Base-by-base conservation (phyloP, 495 filamentous ascomycete species). In the Neurospora sp. region DNA sequence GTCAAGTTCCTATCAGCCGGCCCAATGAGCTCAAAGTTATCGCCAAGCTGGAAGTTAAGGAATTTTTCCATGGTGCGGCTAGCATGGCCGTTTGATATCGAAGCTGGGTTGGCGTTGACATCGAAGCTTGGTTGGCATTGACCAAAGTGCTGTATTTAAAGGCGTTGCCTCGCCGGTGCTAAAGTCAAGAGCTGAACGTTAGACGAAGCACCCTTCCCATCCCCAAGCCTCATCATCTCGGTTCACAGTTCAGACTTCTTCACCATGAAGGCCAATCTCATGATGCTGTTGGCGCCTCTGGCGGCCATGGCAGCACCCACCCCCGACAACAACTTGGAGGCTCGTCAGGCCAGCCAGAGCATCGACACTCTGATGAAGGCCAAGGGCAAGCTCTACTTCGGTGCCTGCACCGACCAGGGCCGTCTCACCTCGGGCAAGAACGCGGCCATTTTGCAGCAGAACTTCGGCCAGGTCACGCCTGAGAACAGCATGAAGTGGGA, bases 401-500 rank as follows among this genome's bases (percentile, higher is more conserved):
- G 89, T 73, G 82, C 84, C 69, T 83, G 80, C 77, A 79, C 86
- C 20, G 89, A 91, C 78, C 84, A 86, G 74, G 82, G 82, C 78
- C 84, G 82, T 12, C 83, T 91, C 2, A 79, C 76, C 71, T 74
- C 78, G 12, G 88, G 81, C 74, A 81, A 83, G 73, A 86, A 87
- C 71, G 85, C 86, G 16, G 85, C 82, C 69, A 83, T 90, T 78
- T 83, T 91, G 75, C 82, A 86, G 73, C 81, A 85, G 46, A 83
- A 90, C 77, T 91, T 92, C 73, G 89, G 89, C 40, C 83, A 85
- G 74, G 83, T 91, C 39, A 91, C 89, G 5, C 88, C 88, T 20
- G 90, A 91, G 85, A 91, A 91, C 83, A 87, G 83, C 80, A 89
- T 91, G 87, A 90, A 90, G 80, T 90, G 86, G 87, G 84, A 88